phyloP scores from a whole-genome alignment of 2,329 filamentous ascomycete genomes.

The Epichloe elymi region DNA sequence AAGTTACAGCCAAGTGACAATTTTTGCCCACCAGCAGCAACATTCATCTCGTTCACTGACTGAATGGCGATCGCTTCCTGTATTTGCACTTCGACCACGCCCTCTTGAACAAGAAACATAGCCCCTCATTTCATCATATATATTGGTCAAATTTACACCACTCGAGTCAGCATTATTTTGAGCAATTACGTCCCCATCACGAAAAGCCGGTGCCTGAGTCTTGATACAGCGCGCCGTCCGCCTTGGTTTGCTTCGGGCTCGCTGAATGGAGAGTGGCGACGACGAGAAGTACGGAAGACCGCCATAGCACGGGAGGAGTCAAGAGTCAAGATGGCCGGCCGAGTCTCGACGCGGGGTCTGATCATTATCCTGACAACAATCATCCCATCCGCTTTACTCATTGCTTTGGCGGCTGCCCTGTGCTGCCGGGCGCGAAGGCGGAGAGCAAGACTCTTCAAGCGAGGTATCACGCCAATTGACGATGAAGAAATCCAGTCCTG shows the following conservation, averaged over 20 bases:
- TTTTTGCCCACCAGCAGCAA: not conserved
- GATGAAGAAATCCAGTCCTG: constrained; percentile 55
- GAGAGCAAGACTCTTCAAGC: constrained; percentile 31
- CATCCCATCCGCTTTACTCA: constrained; percentile 30
- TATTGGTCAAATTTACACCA: too few species aligned
- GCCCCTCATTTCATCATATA: too few species aligned
- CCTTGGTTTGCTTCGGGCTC: too few species aligned
- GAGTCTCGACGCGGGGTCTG: not conserved
- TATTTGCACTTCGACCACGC: not conserved
- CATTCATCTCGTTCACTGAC: not conserved
- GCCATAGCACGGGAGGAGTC: not conserved
- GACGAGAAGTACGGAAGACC: not conserved
- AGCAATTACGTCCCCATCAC: too few species aligned
- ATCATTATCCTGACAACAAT: constrained; percentile 39
- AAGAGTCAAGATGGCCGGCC: not conserved
- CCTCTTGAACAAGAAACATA: too few species aligned
- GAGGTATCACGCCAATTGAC: constrained; percentile 47
- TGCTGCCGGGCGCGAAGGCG: constrained; percentile 27
- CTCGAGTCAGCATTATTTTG: too few species aligned
- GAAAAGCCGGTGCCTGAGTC: too few species aligned
- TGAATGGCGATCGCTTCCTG: not conserved
- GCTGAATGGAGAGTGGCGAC: not conserved
- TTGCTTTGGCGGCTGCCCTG: constrained; percentile 20
- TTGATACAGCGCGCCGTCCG: too few species aligned
- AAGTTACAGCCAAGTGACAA: not conserved